phyloP scores from a whole-genome alignment of 768 basidiomycete species.

The Pisolithus sp. region DNA sequence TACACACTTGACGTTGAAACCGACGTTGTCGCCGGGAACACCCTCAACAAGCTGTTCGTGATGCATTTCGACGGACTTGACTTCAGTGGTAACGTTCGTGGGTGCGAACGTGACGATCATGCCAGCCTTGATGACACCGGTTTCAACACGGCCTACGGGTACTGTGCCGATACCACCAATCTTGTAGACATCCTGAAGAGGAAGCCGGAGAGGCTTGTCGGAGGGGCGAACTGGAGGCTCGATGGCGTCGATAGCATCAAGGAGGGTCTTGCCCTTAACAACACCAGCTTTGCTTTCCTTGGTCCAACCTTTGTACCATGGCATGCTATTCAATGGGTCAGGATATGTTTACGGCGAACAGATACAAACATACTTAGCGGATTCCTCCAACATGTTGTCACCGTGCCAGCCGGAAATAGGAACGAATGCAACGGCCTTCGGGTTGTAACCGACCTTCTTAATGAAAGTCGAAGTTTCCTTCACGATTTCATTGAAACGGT shows the following conservation, averaged over 20 bases:
- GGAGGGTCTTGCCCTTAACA: conserved; percentile 97
- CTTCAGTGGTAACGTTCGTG: conserved; percentile 98
- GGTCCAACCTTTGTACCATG: conserved; percentile 99
- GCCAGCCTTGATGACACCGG: conserved; percentile 98
- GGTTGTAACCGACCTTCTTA: conserved; percentile 99
- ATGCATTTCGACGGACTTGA: conserved; percentile 99
- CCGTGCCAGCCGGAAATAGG: conserved; percentile 99
- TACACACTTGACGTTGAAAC: conserved; percentile 93
- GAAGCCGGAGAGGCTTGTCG: conserved; percentile 99
- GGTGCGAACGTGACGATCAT: conserved; percentile 99
- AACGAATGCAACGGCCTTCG: conserved; percentile 96
- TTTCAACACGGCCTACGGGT: conserved; percentile 99
- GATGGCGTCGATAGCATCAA: conserved; percentile 99
- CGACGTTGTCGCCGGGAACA: conserved; percentile 97
- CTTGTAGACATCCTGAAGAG: conserved; percentile 99
- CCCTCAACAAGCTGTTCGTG: conserved; percentile 96
- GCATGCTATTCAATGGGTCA: conserved; percentile 57
- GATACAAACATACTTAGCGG: conserved; percentile 62
- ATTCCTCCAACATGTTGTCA: conserved; percentile 99
- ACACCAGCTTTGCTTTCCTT: conserved; percentile 92
- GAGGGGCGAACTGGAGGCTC: conserved; percentile 94
- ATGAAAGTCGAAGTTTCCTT: conserved; percentile 98
- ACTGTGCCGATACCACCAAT: conserved; percentile 99
- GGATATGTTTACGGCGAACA: not conserved
- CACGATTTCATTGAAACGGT: conserved; percentile 98